Evolutionary conservation across 805 yeast genomes (phyloP).

Genomic region (Metschnikowia noctiluminum): DNA sequence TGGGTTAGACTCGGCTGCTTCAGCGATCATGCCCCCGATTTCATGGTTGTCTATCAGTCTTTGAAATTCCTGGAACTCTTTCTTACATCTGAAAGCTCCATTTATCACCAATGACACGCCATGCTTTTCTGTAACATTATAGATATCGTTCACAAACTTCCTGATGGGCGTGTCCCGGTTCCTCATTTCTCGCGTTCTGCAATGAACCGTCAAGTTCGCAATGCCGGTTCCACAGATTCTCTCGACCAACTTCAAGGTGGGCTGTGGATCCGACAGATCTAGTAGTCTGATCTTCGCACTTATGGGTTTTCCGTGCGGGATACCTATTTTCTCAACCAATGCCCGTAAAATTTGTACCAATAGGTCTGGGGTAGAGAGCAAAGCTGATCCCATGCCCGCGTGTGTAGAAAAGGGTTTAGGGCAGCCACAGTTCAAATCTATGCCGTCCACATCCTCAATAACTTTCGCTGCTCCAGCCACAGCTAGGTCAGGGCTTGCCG

Average conservation of each 20-base stretch:
- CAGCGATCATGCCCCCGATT: conserved; percentile 93
- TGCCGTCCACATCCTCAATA: conserved; percentile 83
- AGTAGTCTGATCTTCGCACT: conserved; percentile 86
- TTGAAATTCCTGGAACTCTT: conserved; percentile 54
- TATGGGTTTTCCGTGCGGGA: conserved; percentile 71
- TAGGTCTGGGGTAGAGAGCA: conserved; percentile 75
- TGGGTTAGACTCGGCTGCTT: conserved; percentile 84
- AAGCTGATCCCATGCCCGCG: conserved; percentile 97
- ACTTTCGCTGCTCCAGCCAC: conserved; percentile 82
- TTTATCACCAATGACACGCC: conserved; percentile 76
- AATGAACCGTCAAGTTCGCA: conserved; percentile 81
- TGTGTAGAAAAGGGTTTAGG: conserved; percentile 95
- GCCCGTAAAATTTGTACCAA: conserved; percentile 64
- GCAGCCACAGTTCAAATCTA: conserved; percentile 94
- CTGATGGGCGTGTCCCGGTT: conserved; percentile 80
- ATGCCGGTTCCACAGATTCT: conserved; percentile 68
- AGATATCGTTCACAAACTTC: conserved; percentile 60
- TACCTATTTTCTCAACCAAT: conserved; percentile 78
- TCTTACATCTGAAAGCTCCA: conserved; percentile 62
- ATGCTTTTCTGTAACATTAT: conserved; percentile 54
- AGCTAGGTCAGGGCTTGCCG: conserved; percentile 79
- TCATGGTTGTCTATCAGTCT: conserved; percentile 47
- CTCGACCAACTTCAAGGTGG: conserved; percentile 58
- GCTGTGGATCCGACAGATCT: conserved; percentile 49
- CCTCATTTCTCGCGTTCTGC: conserved; percentile 86